A percentile compares a stretch with the other conserved stretches of the same genome.
phyloP scores from a whole-genome alignment of 148 eudicot genomes.

The Oxyria digyna region DNA sequence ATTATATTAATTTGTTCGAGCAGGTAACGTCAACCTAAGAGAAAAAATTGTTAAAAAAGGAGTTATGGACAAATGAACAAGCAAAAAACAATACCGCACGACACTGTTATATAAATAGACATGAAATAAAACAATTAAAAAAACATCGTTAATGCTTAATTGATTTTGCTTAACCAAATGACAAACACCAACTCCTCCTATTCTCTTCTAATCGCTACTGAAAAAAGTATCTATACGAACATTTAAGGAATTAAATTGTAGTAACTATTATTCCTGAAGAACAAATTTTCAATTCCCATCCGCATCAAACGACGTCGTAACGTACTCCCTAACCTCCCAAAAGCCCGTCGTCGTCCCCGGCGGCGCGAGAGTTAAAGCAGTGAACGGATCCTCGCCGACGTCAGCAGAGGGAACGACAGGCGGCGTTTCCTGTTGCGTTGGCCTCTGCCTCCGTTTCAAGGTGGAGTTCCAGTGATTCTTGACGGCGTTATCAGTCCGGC shows the following conservation, averaged over 20 bases:
- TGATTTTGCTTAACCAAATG: background rate
- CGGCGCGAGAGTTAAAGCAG: slow-evolving; percentile 31
- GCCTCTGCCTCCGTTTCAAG: slow-evolving; percentile 18
- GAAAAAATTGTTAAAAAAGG: too few relatives aligned
- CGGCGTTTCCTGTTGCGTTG: background rate
- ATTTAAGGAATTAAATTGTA: background rate
- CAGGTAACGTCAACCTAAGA: too few relatives aligned
- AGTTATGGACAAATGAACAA: too few relatives aligned
- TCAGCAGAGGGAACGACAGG: background rate
- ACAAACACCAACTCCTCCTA: background rate
- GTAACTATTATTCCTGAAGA: too few relatives aligned
- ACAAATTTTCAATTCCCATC: too few relatives aligned
- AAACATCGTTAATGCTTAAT: background rate
- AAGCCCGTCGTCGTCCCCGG: slow-evolving; percentile 27
- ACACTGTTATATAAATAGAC: too few relatives aligned
- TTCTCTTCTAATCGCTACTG: background rate
- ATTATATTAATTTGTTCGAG: too few relatives aligned
- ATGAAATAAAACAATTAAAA: background rate
- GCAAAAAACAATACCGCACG: too few relatives aligned
- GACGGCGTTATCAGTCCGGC: slow-evolving; percentile 45
- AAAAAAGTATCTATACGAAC: background rate
- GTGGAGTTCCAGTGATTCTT: slow-evolving; percentile 67
- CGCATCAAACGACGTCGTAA: slow-evolving; percentile 35
- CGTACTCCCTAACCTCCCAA: slow-evolving; percentile 57
- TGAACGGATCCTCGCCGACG: slow-evolving; percentile 28